Conservation (phyloP, 768 basidiomycete species). For the Infundibulicybe gibba region DNA sequence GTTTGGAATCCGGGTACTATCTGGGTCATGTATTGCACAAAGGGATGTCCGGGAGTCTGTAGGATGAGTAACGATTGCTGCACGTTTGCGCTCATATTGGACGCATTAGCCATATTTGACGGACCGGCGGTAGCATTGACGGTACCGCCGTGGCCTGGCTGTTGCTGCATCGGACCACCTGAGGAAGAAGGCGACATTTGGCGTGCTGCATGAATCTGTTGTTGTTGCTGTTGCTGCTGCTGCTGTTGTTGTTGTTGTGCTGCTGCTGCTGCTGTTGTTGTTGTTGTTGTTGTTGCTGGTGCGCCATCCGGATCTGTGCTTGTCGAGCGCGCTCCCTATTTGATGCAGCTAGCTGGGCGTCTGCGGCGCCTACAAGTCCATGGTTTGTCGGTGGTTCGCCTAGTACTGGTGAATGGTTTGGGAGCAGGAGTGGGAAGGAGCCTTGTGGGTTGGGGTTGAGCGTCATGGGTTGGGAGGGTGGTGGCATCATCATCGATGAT, state of each 20-base stretch:
- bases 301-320: constrained; percentile 30
- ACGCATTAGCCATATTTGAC: constrained; percentile 9
- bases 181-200: constrained; percentile 42
- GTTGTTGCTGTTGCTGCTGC: constrained; percentile 26
- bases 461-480: constrained; percentile 35
- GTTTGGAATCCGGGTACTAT: constrained; percentile 50
- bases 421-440: neutral
- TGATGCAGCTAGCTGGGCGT: constrained; percentile 31
- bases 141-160: constrained; percentile 6
- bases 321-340: constrained; percentile 29
- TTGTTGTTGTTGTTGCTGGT: constrained; percentile 26
- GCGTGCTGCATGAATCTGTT: constrained; percentile 22
- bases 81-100: constrained; percentile 15
- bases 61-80: constrained; percentile 48
- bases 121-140: constrained; percentile 16
- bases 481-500: constrained; percentile 31
- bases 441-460: constrained; percentile 23
- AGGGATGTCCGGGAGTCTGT: constrained; percentile 52
- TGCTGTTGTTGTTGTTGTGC: constrained; percentile 25
- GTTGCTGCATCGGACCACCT: constrained; percentile 10
- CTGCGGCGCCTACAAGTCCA: constrained; percentile 15
- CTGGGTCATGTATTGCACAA: constrained; percentile 51
- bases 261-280: constrained; percentile 31
- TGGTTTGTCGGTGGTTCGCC: no score
- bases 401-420: neutral